Percentiles rank a stretch among this genome's conserved stretches.
Evolutionary conservation across 2,329 filamentous ascomycete species (phyloP).

Genomic region (Grosmannia huntii): DNA sequence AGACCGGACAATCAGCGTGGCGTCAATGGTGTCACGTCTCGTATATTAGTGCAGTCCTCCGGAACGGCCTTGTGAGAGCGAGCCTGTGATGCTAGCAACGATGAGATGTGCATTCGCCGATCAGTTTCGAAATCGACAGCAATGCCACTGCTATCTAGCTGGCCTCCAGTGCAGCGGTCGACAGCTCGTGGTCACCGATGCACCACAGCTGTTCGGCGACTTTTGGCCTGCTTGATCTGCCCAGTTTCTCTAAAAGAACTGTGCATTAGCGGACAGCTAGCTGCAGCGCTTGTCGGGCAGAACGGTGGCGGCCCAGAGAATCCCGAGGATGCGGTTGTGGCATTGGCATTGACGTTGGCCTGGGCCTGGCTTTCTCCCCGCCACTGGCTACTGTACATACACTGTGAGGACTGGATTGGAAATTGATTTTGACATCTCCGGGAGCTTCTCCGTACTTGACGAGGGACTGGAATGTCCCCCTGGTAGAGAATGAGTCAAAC

Average conservation of each 20-base stretch:
- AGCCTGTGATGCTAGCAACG: background rate
- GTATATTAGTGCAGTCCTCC: too few species aligned
- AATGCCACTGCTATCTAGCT: background rate
- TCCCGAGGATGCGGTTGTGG: slow-evolving; percentile 4
- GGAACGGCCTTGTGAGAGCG: too few species aligned
- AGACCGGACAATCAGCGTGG: background rate
- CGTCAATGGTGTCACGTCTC: background rate
- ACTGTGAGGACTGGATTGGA: background rate
- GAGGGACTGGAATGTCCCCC: too few species aligned
- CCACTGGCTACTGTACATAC: background rate
- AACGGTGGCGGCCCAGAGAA: background rate
- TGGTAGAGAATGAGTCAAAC: too few species aligned
- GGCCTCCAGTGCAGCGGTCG: background rate
- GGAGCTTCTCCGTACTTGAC: background rate
- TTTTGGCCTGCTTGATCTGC: background rate
- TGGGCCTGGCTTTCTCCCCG: background rate
- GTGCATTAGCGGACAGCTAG: slow-evolving; percentile 2
- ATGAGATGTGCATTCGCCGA: background rate
- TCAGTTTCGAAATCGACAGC: background rate
- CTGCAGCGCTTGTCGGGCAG: background rate
- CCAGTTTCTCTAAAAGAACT: slow-evolving; percentile 2
- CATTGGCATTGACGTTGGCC: background rate
- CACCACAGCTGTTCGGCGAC: background rate
- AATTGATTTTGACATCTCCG: background rate
- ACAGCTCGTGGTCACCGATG: background rate